phyloP scores from a whole-genome alignment of 805 yeast species.

The Suhomyces kilbournensis region DNA sequence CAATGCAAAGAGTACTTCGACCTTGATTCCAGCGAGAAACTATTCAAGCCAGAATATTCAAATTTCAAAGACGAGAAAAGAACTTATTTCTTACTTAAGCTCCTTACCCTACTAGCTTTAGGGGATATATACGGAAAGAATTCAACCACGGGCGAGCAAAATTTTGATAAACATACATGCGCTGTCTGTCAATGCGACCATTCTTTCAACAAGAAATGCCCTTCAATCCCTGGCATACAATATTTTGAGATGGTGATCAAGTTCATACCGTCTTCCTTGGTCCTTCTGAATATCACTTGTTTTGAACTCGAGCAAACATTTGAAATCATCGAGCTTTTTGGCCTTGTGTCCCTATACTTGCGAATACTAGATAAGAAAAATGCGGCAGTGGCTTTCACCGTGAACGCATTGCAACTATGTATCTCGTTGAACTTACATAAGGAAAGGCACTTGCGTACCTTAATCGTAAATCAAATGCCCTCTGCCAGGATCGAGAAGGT shows the following conservation, averaged over 20 bases:
- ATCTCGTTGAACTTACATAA: slow-evolving; percentile 26
- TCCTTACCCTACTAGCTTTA: slow-evolving; percentile 20
- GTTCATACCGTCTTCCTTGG: slow-evolving; percentile 19
- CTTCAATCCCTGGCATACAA: slow-evolving; percentile 19
- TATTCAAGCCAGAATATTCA: not conserved
- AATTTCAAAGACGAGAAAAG: not conserved
- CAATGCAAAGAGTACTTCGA: slow-evolving; percentile 13
- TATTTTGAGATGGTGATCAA: slow-evolving; percentile 19
- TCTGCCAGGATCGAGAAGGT: slow-evolving; percentile 7
- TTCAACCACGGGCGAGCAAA: slow-evolving; percentile 7
- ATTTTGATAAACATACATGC: not conserved
- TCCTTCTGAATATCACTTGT: slow-evolving; percentile 12
- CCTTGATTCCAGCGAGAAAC: slow-evolving; percentile 4
- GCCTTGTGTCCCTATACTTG: slow-evolving; percentile 21
- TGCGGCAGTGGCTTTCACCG: slow-evolving; percentile 21
- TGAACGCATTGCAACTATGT: slow-evolving; percentile 25
- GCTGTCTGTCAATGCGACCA: not conserved
- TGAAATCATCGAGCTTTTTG: slow-evolving; percentile 23
- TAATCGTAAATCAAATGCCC: slow-evolving; percentile 5
- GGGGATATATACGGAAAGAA: slow-evolving; percentile 20
- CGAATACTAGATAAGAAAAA: slow-evolving; percentile 26
- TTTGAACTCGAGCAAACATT: slow-evolving; percentile 11
- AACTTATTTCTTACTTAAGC: slow-evolving; percentile 17
- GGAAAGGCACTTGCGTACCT: slow-evolving; percentile 8
- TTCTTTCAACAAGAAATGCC: not conserved